These are phyloP conservation scores for Hypomyces rosellus DNA, from an alignment of 2,329 filamentous ascomycete genomes.

Conservation along the genomic window DNA sequence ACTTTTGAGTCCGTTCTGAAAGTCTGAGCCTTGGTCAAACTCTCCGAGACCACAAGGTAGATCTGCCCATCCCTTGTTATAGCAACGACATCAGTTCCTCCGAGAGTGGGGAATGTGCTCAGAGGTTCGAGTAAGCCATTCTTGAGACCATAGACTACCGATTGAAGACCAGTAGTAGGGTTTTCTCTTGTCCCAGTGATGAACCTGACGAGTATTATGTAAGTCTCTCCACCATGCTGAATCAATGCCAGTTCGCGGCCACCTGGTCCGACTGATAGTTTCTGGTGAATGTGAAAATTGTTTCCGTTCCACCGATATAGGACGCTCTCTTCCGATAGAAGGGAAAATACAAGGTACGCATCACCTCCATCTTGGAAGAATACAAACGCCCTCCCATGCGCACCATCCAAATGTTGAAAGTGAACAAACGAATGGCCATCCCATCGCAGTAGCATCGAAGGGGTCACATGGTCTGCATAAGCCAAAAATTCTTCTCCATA, in stretches of 20 bases:
- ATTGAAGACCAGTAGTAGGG: background rate
- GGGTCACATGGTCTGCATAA: background rate
- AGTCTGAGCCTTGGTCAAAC: background rate
- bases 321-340: background rate
- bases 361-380: background rate
- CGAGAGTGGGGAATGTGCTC: background rate
- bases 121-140: background rate
- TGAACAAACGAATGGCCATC: background rate
- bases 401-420: background rate
- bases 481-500: background rate
- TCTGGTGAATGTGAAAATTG: background rate
- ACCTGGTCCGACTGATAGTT: background rate
- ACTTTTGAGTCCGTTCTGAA: slow-evolving; percentile 1
- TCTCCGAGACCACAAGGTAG: background rate
- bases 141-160: background rate
- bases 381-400: background rate
- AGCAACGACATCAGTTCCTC: background rate
- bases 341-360: background rate
- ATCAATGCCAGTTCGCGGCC: background rate
- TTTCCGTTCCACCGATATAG: background rate
- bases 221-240: background rate
- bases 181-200: background rate
- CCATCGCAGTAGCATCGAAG: background rate
- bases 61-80: background rate
- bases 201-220: background rate